Evolutionary conservation across 495 filamentous ascomycete genomes (phyloP).

Genomic region (Aspergillus ostianus): DNA sequence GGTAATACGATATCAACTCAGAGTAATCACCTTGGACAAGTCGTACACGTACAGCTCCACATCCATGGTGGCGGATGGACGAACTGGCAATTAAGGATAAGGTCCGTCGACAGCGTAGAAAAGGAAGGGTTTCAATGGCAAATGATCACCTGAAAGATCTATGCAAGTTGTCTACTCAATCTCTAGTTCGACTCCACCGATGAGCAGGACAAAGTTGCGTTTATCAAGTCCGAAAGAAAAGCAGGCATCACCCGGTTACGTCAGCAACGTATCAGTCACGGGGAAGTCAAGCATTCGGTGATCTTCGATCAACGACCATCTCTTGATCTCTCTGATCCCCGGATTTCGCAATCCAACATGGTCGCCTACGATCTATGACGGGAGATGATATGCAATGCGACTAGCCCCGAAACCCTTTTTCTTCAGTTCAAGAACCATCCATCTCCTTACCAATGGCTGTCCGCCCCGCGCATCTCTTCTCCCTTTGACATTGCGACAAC

Average conservation of each 20-base stretch:
- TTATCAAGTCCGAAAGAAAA: not conserved
- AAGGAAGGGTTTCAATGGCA: not conserved
- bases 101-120: not conserved
- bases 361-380: not conserved
- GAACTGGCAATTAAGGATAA: not conserved
- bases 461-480: not conserved
- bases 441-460: not conserved
- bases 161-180: not conserved
- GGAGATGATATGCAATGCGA: not conserved
- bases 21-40: slow-evolving; percentile 64
- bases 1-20: not conserved
- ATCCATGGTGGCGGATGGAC: slow-evolving; percentile 57
- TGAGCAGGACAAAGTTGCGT: slow-evolving; percentile 9
- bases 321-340: not conserved
- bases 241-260: slow-evolving; percentile 38
- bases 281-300: slow-evolving; percentile 17
- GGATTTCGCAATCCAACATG: not conserved
- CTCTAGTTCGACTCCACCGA: not conserved
- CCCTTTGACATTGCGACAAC: slow-evolving; percentile 3
- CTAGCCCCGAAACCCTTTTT: not conserved
- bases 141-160: not conserved
- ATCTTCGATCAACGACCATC: slow-evolving; percentile 23
- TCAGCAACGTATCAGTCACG: slow-evolving; percentile 30
- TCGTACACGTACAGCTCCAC: slow-evolving; percentile 93
- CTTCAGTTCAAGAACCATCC: not conserved